Evolutionary conservation across 768 basidiomycete genomes (phyloP), one percentile per base, ranked within the genome.

Genomic region (Lactifluus subvellereus): DNA sequence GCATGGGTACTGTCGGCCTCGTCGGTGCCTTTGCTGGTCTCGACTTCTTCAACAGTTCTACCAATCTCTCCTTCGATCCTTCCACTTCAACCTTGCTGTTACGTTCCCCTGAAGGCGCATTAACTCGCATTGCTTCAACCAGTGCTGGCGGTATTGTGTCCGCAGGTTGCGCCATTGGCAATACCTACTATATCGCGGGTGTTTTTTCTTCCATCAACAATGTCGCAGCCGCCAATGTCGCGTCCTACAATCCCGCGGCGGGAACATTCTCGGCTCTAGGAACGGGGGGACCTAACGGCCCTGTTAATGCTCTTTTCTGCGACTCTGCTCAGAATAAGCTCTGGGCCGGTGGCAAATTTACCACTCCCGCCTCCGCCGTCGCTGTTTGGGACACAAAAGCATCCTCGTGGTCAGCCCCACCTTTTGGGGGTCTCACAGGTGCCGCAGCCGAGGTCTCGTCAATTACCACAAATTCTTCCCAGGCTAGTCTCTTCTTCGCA

Each of bases 1-100:
- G 88, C 57, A 95, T 99, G 91, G 96, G 96, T 66, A 86, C 81
- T 59, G 94, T 98, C 54, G 94, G 86, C 60, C 80, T 98, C 47
- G 86, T 87, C 32, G 96, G 96, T 61, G 80, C 89, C 38, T 99
- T 98, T 71, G 82, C 88, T 27, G 96, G 94, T 50, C 78, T 99
- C 65, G 88, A 88, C 71, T 71, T 94, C 61, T 87, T 88, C 79
- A 77, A 84, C 71, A 82, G 76, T 64, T 82, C 77, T 61, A 73
- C 83, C 40, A 69, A 81, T 53, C 71, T 82, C 68, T 71, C 84
- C 38, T 87, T 89, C 72, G 86, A 94, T 74, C 78, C 90, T 32
- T 78, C 86, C 2, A 80, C 84, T 52, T 83, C 90, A 14, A 87
- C 91, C 45, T 77, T 93, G 52, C 78, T 92, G 65, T 80, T 84